Conservation (phyloP, 75 land plant genomes). For the Sequoia sempervirens region DNA sequence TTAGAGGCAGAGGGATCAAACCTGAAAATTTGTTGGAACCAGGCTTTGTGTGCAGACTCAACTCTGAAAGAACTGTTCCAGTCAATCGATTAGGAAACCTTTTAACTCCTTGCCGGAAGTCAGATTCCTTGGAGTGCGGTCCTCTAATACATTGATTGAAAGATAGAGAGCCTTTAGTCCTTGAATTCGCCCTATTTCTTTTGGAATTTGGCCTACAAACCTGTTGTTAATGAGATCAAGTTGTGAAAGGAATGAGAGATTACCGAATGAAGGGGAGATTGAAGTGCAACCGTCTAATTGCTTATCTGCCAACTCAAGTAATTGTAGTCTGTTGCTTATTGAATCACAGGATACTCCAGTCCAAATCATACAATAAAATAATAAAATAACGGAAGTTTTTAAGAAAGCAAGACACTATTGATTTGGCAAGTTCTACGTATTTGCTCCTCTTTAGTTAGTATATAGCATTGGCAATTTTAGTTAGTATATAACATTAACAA, state of each 20-base stretch:
- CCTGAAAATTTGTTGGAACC: slow-evolving; percentile 27
- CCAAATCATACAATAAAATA: no score
- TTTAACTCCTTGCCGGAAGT: slow-evolving; percentile 12
- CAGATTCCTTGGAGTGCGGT: slow-evolving; percentile 26
- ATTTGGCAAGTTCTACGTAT: no score
- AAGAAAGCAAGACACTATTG: no score
- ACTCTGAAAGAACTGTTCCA: slow-evolving; percentile 16
- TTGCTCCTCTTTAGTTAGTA: no score
- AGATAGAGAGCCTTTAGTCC: slow-evolving; percentile 16
- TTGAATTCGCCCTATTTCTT: slow-evolving; percentile 2
- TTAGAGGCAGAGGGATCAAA: slow-evolving; percentile 20
- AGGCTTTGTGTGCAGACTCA: slow-evolving; percentile 11
- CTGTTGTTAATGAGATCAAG: slow-evolving; percentile 7
- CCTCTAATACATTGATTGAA: slow-evolving; percentile 20
- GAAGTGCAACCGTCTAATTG: no score
- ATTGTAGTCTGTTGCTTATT: no score
- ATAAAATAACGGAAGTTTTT: no score
- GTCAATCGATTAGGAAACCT: slow-evolving; percentile 11
- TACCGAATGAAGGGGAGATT: no score
- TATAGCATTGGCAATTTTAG: no score
- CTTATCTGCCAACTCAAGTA: no score
- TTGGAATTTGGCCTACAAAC: background rate
- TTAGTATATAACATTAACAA: no score
- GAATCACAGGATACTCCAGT: no score
- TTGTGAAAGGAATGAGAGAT: background rate